These are phyloP conservation scores for Apiospora saccharicola DNA, from an alignment of 2,329 filamentous ascomycete genomes.

Conservation along the genomic window DNA sequence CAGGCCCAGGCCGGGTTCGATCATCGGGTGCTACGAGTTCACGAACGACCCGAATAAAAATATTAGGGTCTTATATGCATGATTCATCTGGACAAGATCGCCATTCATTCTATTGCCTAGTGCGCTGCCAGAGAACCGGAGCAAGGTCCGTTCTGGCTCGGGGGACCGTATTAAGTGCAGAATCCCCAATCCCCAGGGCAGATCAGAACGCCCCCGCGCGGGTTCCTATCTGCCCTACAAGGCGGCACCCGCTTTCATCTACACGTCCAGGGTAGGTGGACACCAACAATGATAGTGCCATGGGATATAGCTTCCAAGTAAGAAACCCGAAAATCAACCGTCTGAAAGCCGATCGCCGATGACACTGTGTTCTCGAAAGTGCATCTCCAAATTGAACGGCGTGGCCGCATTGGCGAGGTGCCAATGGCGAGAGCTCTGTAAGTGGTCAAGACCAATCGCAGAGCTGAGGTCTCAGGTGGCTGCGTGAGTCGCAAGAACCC, in stretches of 20 bases:
- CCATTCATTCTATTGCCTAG: not conserved
- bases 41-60: not conserved
- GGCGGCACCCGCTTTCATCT: not conserved
- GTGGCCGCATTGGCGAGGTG: not conserved
- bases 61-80: constrained; percentile 14
- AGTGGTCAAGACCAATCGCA: not conserved
- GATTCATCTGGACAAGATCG: not conserved
- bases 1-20: not conserved
- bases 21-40: not conserved
- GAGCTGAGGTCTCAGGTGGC: not conserved
- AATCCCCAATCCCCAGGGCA: not conserved
- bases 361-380: not conserved
- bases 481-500: not conserved
- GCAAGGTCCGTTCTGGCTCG: not conserved
- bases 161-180: not conserved
- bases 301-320: not conserved
- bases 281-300: not conserved
- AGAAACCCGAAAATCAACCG: not conserved
- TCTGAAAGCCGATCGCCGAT: not conserved
- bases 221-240: not conserved
- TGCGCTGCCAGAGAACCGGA: not conserved
- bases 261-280: too few relatives aligned
- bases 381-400: not conserved
- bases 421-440: not conserved
- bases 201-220: not conserved